Evolutionary conservation across 257 asterid species (phyloP).

Genomic region (Ophiorrhiza pumila): DNA sequence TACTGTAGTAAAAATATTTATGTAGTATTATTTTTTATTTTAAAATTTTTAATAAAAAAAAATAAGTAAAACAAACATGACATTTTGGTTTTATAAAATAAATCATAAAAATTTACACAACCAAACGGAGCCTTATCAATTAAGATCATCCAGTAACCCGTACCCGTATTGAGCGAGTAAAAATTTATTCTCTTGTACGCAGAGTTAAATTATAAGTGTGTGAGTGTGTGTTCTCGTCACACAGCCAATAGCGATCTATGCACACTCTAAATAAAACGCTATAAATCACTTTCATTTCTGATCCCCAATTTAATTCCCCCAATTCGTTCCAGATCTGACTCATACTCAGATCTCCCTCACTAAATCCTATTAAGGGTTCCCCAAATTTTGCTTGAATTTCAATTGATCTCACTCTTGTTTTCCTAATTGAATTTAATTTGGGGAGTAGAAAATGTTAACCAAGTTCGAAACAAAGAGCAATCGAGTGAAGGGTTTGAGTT

Average conservation of each 20-base stretch:
- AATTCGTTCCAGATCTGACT: conserved; percentile 25
- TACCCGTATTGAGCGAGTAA: too few species aligned
- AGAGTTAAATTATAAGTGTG: too few species aligned
- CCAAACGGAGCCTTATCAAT: too few species aligned
- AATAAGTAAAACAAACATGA: too few species aligned
- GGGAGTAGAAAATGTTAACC: conserved; percentile 64
- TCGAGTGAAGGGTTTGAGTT: conserved; percentile 93
- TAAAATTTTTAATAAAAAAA: too few species aligned
- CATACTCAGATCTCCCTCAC: conserved; percentile 16
- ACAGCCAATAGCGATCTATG: not conserved
- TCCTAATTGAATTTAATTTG: not conserved
- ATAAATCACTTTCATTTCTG: not conserved
- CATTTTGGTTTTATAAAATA: too few species aligned
- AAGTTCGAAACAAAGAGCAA: conserved; percentile 98
- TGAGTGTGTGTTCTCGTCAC: too few species aligned
- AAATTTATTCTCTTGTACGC: too few species aligned
- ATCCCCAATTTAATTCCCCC: conserved; percentile 3
- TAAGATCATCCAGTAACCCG: too few species aligned
- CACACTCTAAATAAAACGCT: not conserved
- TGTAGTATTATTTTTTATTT: too few species aligned
- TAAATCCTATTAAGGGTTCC: conserved; percentile 16
- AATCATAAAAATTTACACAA: too few species aligned
- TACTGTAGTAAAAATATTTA: too few species aligned
- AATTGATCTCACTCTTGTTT: conserved; percentile 1
- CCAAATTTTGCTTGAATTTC: not conserved